Base-by-base conservation (phyloP, 108 stramenopile genomes). In the Fistulifera solaris region DNA sequence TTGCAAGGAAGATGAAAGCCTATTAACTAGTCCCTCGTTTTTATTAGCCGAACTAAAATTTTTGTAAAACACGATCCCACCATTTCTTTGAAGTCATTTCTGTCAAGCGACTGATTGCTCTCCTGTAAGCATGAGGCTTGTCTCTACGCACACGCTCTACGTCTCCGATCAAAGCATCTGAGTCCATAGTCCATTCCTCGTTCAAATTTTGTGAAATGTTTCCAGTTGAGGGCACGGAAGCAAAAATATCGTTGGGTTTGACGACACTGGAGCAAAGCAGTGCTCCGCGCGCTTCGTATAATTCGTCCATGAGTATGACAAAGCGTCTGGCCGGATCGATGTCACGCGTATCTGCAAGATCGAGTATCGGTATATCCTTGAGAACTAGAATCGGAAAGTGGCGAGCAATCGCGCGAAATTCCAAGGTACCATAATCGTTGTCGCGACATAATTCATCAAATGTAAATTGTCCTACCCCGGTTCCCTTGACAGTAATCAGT, bases 221-320 rank as follows among this genome's bases (percentile, higher is more conserved):
- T 14, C 27, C 12, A 19, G n/a, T 5, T 5, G 12, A 51, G 3
- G n/a, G 25, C 22, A 18, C 41, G 4, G 23, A 57, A 23, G 43
- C n/a, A 43, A 38, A 17, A 8, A 27, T 14, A 19, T 16, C n/a
- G 28, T 48, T 40, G 13, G 58, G 39, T 54, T 63, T 54, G 0
- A 40, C 38, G 15, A 42, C 75, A 14, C 71, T 58, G 48, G 61
- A 72, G 56, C 83, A 83, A 5, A 85, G 27, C 39, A 91, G 52
- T 40, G 74, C 78, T 43, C 77, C 87, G 25, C 72, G 73, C 13
- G 71, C 73, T 66, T 99, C 98, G 69, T 98, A 99, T 38, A 99
- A 64, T 55, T 94, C 93, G 68, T 99, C 98, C 44, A 99, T 69
- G 51, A 99, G 68, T 16, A 94, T 97, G 59, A 99, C 97, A 63